These are phyloP conservation scores for Eragrostis curvula DNA, from an alignment of 176 grass and related monocot species.

Conservation along the genomic window DNA sequence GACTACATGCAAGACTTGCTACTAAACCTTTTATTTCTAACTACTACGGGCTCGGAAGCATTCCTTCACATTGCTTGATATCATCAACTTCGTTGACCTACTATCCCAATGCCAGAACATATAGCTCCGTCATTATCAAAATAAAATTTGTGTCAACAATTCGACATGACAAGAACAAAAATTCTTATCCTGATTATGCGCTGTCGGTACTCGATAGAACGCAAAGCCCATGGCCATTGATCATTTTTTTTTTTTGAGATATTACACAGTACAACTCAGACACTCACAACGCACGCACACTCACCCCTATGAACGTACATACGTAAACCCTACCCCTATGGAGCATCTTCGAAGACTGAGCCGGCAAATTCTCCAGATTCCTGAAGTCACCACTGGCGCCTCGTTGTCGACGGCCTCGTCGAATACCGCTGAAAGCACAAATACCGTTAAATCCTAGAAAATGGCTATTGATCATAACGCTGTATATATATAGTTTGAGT, in stretches of 20 bases:
- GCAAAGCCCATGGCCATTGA: conserved; percentile 19
- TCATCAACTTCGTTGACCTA: background rate
- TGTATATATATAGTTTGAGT: background rate
- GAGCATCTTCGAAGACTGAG: no score
- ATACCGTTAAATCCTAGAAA: no score
- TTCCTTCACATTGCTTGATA: background rate
- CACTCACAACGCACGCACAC: no score
- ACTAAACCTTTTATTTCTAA: background rate
- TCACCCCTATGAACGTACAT: no score
- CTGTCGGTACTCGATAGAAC: conserved; percentile 28
- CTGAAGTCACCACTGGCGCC: no score
- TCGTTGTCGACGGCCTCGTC: no score
- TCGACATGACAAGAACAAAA: background rate
- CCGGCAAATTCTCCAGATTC: no score
- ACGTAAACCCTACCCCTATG: no score
- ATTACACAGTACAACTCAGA: no score
- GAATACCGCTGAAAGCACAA: no score
- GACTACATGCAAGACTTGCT: background rate
- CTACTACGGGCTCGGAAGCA: background rate
- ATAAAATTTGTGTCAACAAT: background rate
- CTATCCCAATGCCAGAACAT: background rate
- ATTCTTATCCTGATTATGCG: conserved; percentile 32
- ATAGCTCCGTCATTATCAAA: background rate
- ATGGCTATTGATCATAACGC: no score
- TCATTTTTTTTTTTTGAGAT: no score